Evolutionary conservation across 1,139 yeast species (phyloP), one percentile per base, ranked within the genome.

Genomic region (Pichia norvegensis): DNA sequence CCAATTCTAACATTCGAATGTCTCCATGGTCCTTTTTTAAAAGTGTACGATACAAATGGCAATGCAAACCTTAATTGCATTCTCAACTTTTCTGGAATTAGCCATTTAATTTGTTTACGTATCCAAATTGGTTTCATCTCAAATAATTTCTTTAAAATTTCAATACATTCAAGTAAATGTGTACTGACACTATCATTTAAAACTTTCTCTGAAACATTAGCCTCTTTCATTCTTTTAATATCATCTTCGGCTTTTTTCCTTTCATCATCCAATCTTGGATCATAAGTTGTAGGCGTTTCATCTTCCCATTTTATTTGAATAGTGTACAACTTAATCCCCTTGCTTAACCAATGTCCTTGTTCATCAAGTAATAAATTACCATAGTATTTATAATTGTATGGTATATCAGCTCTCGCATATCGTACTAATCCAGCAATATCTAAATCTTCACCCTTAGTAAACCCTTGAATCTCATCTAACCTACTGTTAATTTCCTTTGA

Each of bases 11-110:
- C 79, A 60, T 83, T 86, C n/a, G 95, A 78, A 52, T 87, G 87
- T 57, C 97, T 73, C 95, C 96, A 92, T 0, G 98, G 98, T 0
- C 99, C 98, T 59, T 84, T 84, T 31, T 83, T 78, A 62, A 81
- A 85, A 36, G 85, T 74, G 60, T 79, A 92, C 0, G 95, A 74
- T 0, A 88, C 84, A 58, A 85, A 81, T 0, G 97, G 95, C 43
- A 94, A 65, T 0, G 96, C 94, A 52, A 74, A 79, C 54, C 85
- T 81, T 37, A 90, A 64, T 19, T 74, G 73, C 49, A 74, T 67
- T 51, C 72, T 68, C 41, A 77, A 66, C 13, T 72, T 71, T 4
- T 65, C 61, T 0, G 87, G 83, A 2, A 79, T 69, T 38, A 85
- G 66, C 50, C 76, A 73, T 48, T 76, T 78, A 36, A 92, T 60